Percentiles rank a stretch among this genome's conserved stretches.
Evolutionary conservation across 257 asterid species (phyloP).

Genomic region (Solanum chmielewskii): DNA sequence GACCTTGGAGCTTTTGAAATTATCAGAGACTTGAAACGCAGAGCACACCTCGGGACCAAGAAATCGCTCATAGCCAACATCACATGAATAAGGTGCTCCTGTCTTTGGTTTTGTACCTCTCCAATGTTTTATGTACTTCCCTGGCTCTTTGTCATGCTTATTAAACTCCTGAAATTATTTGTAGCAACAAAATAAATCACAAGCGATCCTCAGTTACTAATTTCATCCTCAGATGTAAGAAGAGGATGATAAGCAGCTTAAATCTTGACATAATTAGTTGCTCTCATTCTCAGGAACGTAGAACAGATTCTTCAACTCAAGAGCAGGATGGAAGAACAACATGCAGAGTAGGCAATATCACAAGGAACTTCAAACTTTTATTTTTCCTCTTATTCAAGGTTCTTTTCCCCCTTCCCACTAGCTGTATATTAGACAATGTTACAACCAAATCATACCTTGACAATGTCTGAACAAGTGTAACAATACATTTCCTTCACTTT

Average conservation of each 20-base stretch:
- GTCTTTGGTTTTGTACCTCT: conserved; percentile 92
- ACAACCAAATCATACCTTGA: conserved; percentile 51
- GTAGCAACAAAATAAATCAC: neutral
- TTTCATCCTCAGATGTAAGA: neutral
- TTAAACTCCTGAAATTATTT: conserved; percentile 66
- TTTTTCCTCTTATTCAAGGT: neutral
- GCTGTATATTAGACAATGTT: neutral
- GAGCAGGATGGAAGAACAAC: neutral
- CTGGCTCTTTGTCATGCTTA: conserved; percentile 91
- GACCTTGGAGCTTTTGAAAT: neutral
- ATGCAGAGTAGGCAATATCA: neutral
- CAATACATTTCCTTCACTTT: conserved; percentile 92
- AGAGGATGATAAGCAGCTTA: neutral
- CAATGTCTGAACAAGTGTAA: conserved; percentile 94
- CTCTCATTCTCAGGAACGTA: neutral
- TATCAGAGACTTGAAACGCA: neutral
- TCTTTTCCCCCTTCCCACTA: neutral
- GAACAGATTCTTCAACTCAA: neutral
- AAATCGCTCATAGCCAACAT: conserved; percentile 91
- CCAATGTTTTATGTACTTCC: conserved; percentile 87
- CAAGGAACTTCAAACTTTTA: neutral
- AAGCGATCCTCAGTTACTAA: neutral
- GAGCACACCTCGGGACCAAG: conserved; percentile 94
- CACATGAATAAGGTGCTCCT: conserved; percentile 92
- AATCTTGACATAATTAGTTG: neutral